phyloP scores from a whole-genome alignment of 495 filamentous ascomycete genomes.

The Lophiostoma macrostomum region DNA sequence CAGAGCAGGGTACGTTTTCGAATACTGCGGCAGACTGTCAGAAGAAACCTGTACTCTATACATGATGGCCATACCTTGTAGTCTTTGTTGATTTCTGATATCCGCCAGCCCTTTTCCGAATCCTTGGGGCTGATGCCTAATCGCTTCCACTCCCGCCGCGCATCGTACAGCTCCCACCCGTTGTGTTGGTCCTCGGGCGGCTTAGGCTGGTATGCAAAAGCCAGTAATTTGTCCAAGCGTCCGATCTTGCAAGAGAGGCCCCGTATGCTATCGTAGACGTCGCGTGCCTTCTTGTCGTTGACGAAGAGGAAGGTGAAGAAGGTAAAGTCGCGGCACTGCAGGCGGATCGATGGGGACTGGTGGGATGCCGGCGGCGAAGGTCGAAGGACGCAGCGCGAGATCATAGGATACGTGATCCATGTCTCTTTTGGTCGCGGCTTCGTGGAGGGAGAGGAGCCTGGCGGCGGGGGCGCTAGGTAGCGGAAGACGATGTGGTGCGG shows the following conservation, averaged over 20 bases:
- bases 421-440: slow-evolving; percentile 52
- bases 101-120: slow-evolving; percentile 76
- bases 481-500: slow-evolving; percentile 47
- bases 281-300: slow-evolving; percentile 68
- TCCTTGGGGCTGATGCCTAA: slow-evolving; percentile 77
- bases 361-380: slow-evolving; percentile 68
- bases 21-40: slow-evolving; percentile 59
- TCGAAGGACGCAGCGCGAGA: slow-evolving; percentile 45
- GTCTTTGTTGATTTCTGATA: slow-evolving; percentile 84
- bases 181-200: slow-evolving; percentile 70
- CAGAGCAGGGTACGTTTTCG: slow-evolving; percentile 87
- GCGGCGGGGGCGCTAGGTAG: slow-evolving; percentile 31
- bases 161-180: slow-evolving; percentile 87
- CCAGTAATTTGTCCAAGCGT: slow-evolving; percentile 84
- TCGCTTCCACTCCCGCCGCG: slow-evolving; percentile 72
- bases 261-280: slow-evolving; percentile 87
- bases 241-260: slow-evolving; percentile 77
- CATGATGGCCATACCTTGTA: slow-evolving; percentile 55
- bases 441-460: slow-evolving; percentile 48
- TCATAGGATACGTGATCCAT: slow-evolving; percentile 94
- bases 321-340: slow-evolving; percentile 88
- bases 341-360: slow-evolving; percentile 74
- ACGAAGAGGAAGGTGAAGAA: slow-evolving; percentile 88
- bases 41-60: not conserved
- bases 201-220: slow-evolving; percentile 77